Evolutionary conservation across 1,284 basidiomycete species (phyloP).

Genomic region (Fistulinella cinereoalba): DNA sequence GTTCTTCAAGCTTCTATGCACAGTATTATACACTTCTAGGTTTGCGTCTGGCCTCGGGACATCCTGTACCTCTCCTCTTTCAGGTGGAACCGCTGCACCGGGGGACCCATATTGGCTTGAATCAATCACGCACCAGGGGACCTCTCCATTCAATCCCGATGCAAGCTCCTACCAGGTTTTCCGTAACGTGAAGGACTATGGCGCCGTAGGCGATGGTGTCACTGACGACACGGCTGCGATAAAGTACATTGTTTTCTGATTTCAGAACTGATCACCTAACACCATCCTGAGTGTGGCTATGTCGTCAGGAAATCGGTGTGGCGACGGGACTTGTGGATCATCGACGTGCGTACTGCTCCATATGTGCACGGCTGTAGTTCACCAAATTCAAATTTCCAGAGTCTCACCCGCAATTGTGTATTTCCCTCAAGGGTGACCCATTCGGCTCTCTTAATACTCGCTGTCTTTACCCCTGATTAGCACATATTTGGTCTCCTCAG

Average conservation of each 20-base stretch:
- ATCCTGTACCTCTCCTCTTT: constrained; percentile 18
- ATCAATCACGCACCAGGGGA: constrained; percentile 53
- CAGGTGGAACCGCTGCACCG: constrained; percentile 16
- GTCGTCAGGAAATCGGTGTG: constrained; percentile 25
- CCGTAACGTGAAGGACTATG: constrained; percentile 34
- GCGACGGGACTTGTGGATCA: constrained; percentile 8
- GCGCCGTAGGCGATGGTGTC: constrained; percentile 30
- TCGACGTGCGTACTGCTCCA: constrained; percentile 21
- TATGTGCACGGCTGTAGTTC: too few relatives aligned
- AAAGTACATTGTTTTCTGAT: too few relatives aligned
- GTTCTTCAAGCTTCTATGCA: too few relatives aligned
- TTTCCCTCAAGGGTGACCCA: constrained; percentile 25
- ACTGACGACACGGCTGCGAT: constrained; percentile 33
- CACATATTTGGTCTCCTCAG: constrained; percentile 47
- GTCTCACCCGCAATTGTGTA: constrained; percentile 31
- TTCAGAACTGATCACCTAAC: too few relatives aligned
- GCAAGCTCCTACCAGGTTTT: constrained; percentile 64
- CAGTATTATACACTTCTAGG: too few relatives aligned
- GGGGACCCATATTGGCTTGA: constrained; percentile 60
- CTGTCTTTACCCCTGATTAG: constrained; percentile 13
- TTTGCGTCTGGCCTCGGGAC: constrained; percentile 21
- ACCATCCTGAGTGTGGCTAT: constrained; percentile 24
- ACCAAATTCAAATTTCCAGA: constrained; percentile 12
- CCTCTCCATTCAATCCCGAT: constrained; percentile 55
- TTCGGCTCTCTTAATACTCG: not conserved